Evolutionary conservation across 495 filamentous ascomycete genomes (phyloP).

Genomic region (Usnea hakonensis): DNA sequence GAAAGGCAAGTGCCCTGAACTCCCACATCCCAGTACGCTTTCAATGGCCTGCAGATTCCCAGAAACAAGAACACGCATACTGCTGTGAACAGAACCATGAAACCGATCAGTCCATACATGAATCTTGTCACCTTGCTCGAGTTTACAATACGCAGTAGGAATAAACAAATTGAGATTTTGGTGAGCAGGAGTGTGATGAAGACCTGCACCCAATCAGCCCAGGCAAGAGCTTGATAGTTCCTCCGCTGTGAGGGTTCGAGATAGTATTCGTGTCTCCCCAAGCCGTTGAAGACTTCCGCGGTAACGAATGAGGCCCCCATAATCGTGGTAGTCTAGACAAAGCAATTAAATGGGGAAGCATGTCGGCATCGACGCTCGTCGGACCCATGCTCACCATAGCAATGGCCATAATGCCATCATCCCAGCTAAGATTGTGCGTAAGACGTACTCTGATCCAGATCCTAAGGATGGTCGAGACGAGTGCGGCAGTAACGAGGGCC

Average conservation of each 20-base stretch:
- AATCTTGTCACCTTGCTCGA: neutral
- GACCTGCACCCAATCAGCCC: constrained; percentile 16
- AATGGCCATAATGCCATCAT: too few relatives aligned
- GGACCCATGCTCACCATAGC: neutral
- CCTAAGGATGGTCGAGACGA: too few relatives aligned
- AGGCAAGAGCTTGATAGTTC: constrained; percentile 5
- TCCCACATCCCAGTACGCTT: constrained; percentile 3
- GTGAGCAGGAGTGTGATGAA: constrained; percentile 14
- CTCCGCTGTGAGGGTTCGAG: constrained; percentile 5
- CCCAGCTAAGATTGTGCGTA: too few relatives aligned
- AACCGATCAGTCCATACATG: constrained; percentile 6
- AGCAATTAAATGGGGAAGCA: neutral
- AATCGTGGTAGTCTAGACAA: constrained; percentile 6
- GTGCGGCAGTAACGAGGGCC: too few relatives aligned
- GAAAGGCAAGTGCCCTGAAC: constrained; percentile 8
- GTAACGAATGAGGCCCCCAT: constrained; percentile 5
- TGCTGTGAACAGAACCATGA: constrained; percentile 6
- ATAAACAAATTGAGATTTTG: constrained; percentile 17
- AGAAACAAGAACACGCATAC: constrained; percentile 15
- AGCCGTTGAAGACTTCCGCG: constrained; percentile 1
- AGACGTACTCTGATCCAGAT: too few relatives aligned
- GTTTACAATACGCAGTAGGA: constrained; percentile 12
- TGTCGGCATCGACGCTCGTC: too few relatives aligned
- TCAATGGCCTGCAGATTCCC: constrained; percentile 15
- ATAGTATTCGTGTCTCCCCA: constrained; percentile 13